Evolutionary conservation across 164 flowering plant species (phyloP), one percentile per base, ranked within the genome.

Genomic region (Akebia trifoliata): DNA sequence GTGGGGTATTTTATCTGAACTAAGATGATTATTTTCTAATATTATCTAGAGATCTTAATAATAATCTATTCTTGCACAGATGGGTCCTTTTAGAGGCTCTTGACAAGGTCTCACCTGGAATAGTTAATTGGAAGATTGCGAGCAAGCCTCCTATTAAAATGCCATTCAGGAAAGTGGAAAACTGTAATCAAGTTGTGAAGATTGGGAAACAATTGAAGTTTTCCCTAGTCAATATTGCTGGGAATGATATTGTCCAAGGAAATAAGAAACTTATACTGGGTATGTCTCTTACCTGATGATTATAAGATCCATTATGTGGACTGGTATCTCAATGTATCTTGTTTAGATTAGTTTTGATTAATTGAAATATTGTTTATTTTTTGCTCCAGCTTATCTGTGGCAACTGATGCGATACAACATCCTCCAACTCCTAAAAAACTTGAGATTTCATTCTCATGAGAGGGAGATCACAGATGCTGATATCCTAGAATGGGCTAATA

Each of bases 361-460:
- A 20, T 14, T 22, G 28, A 17, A 32, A 55, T 8, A 30, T 17
- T 49, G 14, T 39, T 50, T 26, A 31, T 52, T 14, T 54, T 66
- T 52, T 34, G 52, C 60, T 74, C 60, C 89, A 90, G 97, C 97
- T 56, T 90, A 63, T 62, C 59, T 90, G 64, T 90, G 97, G 97
- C 97, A 90, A 62, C 69, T 90, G 74, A 90, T 90, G 97, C 80
- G 97, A 58, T 81, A n/a, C 71, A 82, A 81, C 73, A 80, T 88
- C 70, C 90, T 91, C 56, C 96, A 91, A 65, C 94, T 91, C 48
- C 70, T 88, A 26, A 81, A 79, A 69, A 84, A 84, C 66, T 72
- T 88, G 74, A 86, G 96, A 79, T 78, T n/a, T n/a, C n/a, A n/a
- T n/a, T n/a, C n/a, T n/a, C n/a, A n/a, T n/a, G n/a, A n/a, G n/a